Evolutionary conservation across 2,329 filamentous ascomycete genomes (phyloP).

Genomic region (Paraconiothyrium sp.): DNA sequence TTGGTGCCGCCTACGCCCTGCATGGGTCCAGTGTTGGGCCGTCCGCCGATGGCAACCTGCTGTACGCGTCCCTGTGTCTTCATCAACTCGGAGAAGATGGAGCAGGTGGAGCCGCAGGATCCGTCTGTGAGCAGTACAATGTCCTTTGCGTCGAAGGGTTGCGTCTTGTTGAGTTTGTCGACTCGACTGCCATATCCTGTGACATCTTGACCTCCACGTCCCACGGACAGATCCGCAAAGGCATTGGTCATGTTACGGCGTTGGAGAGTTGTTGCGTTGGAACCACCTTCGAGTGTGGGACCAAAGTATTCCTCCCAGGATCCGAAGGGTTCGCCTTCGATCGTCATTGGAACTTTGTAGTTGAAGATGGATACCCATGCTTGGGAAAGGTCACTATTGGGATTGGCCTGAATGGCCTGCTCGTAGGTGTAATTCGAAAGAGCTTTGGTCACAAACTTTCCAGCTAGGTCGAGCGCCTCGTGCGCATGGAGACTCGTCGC

Average conservation of each 20-base stretch:
- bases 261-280: constrained; percentile 38
- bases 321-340: no score
- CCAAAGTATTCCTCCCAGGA: no score
- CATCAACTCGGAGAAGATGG: constrained; percentile 54
- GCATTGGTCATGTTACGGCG: constrained; percentile 29
- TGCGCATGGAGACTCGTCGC: constrained; percentile 56
- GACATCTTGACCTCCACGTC: constrained; percentile 14
- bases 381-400: no score
- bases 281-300: constrained; percentile 27
- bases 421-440: no score
- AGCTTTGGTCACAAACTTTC: no score
- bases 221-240: constrained; percentile 19
- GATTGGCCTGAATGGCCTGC: no score
- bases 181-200: constrained; percentile 31
- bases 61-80: constrained; percentile 49
- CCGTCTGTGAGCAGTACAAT: constrained; percentile 42
- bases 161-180: constrained; percentile 22
- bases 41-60: constrained; percentile 50
- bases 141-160: constrained; percentile 22
- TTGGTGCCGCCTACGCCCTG: constrained; percentile 53
- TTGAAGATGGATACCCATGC: no score
- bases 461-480: constrained; percentile 27
- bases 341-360: no score
- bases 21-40: constrained; percentile 46
- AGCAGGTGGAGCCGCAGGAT: constrained; percentile 52